Evolutionary conservation across 768 basidiomycete species (phyloP), one percentile per base, ranked within the genome.

Genomic region (Podaxis pistillaris): DNA sequence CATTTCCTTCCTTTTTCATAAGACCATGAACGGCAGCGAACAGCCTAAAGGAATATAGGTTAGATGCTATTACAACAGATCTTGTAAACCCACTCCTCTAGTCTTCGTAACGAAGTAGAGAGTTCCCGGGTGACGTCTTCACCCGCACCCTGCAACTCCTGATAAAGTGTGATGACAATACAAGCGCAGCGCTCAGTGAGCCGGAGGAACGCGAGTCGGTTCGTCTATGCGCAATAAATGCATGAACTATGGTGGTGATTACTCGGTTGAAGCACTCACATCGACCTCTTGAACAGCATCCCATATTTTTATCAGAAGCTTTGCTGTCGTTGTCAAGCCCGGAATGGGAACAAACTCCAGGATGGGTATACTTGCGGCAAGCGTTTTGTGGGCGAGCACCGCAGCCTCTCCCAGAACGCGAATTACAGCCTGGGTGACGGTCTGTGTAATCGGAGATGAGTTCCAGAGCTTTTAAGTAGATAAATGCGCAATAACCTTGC

Each of bases 171-270:
- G n/a, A 86, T 72, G 2, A 92, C 78, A 17, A 88, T 81, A 13
- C 83, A 83, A 0, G 90, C 90, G 64, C 89, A 91, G 28, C 89
- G 84, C 66, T 90, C 85, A 0, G 88, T 89, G 7, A 93, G 78
- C 9, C 89, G 86, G 30, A 92, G 77, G 67, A 88, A 90, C 1
- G 83, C 82, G 12, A 87, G 74, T 17, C 87, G 79, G 64, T 92
- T 91, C 65, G 83, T 84, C 90, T 92, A 65, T 33, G 57, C 36
- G 17, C 19, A 0, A 19, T 52, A 8, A 58, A 22, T 66, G 38
- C 44, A 22, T 30, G 52, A 46, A 26, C 37, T 6, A 46, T 12
- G 22, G 22, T 38, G 36, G 15, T n/a, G 19, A 52, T 58, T 19
- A 12, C 9, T 33, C 33, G 33, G 8, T 9, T 63, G 49, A 9